These are phyloP conservation scores for Huntiella savannae DNA, from an alignment of 2,329 filamentous ascomycete species.

Conservation along the genomic window DNA sequence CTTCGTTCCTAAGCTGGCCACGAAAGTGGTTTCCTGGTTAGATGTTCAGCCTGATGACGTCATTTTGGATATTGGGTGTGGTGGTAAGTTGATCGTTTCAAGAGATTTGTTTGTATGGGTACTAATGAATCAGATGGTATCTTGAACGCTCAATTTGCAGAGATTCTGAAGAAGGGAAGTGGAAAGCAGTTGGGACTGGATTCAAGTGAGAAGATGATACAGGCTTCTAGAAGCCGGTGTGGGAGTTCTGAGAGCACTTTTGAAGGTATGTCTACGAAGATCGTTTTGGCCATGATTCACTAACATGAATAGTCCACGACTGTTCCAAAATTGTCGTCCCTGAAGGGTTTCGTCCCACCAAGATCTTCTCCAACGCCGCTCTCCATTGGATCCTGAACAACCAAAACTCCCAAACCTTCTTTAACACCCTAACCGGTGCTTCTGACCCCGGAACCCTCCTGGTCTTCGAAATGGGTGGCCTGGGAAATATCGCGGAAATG, in stretches of 20 bases:
- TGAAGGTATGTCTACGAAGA: conserved; percentile 19
- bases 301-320: conserved; percentile 2
- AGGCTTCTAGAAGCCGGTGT: conserved; percentile 26
- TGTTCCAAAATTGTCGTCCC: conserved; percentile 1
- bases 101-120: not conserved
- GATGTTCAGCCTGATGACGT: conserved; percentile 37
- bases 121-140: conserved; percentile 29
- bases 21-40: conserved; percentile 38
- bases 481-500: conserved; percentile 48
- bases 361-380: conserved; percentile 48
- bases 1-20: conserved; percentile 43
- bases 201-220: conserved; percentile 38
- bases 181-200: conserved; percentile 38
- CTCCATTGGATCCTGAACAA: conserved; percentile 38
- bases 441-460: conserved; percentile 34
- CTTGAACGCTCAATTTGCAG: conserved; percentile 34
- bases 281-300: not conserved
- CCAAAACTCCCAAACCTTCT: not conserved
- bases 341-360: conserved; percentile 22
- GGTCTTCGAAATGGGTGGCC: conserved; percentile 53
- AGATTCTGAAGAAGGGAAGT: conserved; percentile 25
- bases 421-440: conserved; percentile 21
- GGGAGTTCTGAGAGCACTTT: conserved; percentile 23
- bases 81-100: conserved; percentile 24
- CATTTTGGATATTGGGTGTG: conserved; percentile 45